Evolutionary conservation across 352 stramenopile genomes (phyloP).

Genomic region (Pythium angustatum): DNA sequence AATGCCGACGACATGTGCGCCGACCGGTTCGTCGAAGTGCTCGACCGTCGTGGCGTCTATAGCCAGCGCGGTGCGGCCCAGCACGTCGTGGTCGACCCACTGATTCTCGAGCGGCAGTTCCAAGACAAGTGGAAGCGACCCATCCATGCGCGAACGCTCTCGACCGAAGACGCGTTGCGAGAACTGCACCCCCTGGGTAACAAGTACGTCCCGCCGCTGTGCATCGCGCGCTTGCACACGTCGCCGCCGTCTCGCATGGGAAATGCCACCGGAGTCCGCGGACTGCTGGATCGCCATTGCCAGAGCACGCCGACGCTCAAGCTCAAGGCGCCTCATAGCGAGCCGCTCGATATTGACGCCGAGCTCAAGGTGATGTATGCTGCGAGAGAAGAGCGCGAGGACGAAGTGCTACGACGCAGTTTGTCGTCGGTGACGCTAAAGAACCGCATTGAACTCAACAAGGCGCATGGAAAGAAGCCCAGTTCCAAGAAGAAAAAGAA

Average conservation of each 20-base stretch:
- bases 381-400: constrained; percentile 28
- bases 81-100: constrained; percentile 51
- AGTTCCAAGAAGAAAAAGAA: constrained; percentile 9
- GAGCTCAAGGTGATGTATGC: not conserved
- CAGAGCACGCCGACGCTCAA: constrained; percentile 25
- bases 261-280: not conserved
- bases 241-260: not conserved
- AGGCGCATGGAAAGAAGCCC: constrained; percentile 24
- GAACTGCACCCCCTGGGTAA: constrained; percentile 49
- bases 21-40: constrained; percentile 60
- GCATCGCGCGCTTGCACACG: constrained; percentile 45
- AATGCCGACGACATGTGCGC: constrained; percentile 25
- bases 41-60: constrained; percentile 39
- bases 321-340: constrained; percentile 15
- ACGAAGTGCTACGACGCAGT: constrained; percentile 59
- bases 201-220: constrained; percentile 55
- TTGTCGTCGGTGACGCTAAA: constrained; percentile 61
- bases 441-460: constrained; percentile 47
- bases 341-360: constrained; percentile 5
- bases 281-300: constrained; percentile 23
- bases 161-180: constrained; percentile 39
- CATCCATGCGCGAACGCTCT: constrained; percentile 27
- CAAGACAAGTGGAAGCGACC: constrained; percentile 54
- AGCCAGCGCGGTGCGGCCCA: constrained; percentile 38
- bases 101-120: constrained; percentile 57